Base-by-base conservation (phyloP, 116 monocot genomes). In the Papilionanthe hybrid region DNA sequence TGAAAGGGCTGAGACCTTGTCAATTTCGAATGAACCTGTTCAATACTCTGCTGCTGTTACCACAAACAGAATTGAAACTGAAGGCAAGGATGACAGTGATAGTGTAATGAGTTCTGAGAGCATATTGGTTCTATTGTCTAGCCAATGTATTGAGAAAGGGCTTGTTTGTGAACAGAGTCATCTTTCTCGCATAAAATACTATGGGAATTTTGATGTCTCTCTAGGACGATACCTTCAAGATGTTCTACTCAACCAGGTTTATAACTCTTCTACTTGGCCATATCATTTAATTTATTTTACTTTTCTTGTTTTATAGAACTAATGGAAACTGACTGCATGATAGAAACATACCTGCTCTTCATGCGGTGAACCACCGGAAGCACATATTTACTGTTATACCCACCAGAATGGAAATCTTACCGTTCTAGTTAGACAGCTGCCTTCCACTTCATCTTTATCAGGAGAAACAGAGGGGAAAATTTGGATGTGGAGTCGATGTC, bases 401-500 rank as follows among this genome's bases (percentile, higher is more conserved):
- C 95, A 95, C 76, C 83, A 87, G 65, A 90, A 88, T 85, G 93
- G 93, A 32, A 91, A 85, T 73, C 80, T 95, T 47, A 91, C 85
- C 72, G 91, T 93, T 82, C 85, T 81, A 25, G 86, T 94, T 6
- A 92, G 72, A 65, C 68, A 63, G 1, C 80, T 94, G 82, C 72
- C 77, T 44, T 43, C 50, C 27, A 11, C 58, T 29, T 56, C 5
- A 0, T 42, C 10, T 78, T 86, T 94, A 79, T 71, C 84, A 72
- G 89, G 95, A 77, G 93, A 89, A 81, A 63, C 41, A 29, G 90
- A 91, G 77, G 91, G 91, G 63, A 93, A 88, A 73, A 89, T 95
- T 81, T 95, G 95, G 95, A 91, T 91, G 91, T 95, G 95, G 95
- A 95, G 88, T 55, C 65, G 91, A 50, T 95, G 95, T 75, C 79